Base-by-base conservation (phyloP, 257 asterid genomes). In the Solanum sitiens region DNA sequence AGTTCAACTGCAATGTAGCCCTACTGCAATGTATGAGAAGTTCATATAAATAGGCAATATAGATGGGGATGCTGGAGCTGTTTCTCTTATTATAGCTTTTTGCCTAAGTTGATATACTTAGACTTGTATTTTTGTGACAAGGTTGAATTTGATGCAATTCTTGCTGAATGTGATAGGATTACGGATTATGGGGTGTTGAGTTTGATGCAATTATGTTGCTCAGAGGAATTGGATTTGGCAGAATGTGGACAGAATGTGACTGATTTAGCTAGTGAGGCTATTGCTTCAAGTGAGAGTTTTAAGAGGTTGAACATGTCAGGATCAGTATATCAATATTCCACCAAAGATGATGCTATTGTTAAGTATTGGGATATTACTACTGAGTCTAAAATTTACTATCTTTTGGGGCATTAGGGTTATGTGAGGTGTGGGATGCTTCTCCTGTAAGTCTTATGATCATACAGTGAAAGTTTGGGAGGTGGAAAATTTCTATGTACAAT, bases 401-500 rank as follows among this genome's bases (percentile, higher is more conserved):
- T 96, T 2, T 73, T 94, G 15, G 99, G 98, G 25, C 98, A 96
- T 89, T 94, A 94, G 92, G 99, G 96, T 89, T 97, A 97, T 72
- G 95, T 97, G 42, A 90, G 99, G 12, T 96, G 98, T 40, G 98
- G 98, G 99, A 96, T 89, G 89, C 93, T 44, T 95, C 96, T 7
- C 98, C 98, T 0, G 95, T 92, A 30, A 94, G 98, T 92, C 95
- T 4, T 97, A 97, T 61, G 99, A 97, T 89, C 98, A 95, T 83
- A 91, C 90, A 4, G 91, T 95, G 35, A 93, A 89, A 90, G 87
- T 97, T 67, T 96, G 99, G 99, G 99, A 96, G 73, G 98, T 89
- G 0, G 39, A 1, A 37, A 37, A 37, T 37, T 6, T 1, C 39
- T 37, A 37, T 37, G 39, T 37, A 6, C 7, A 6, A 0, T 5